Evolutionary conservation across 176 grass and related monocot species (phyloP), one percentile per base, ranked within the genome.

Genomic region (Pontederia paniculata): DNA sequence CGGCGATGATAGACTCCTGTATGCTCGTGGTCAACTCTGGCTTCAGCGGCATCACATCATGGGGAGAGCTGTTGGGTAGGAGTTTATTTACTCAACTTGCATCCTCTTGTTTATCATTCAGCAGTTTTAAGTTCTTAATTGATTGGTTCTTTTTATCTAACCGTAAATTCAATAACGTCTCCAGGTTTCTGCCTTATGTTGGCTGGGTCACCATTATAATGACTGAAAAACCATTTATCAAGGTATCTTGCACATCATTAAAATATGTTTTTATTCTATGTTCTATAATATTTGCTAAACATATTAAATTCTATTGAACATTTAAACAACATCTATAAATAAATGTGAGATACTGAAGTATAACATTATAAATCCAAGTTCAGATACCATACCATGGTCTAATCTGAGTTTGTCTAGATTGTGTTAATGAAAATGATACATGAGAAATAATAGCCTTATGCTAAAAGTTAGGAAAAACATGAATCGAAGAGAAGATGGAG

Each of bases 21-120:
- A 94, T 68, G 77, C 84, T 54, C 89, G 88, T 2, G 89, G 84
- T 48, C 88, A 94, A 73, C 80, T 94, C 74, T 88, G 88, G 88
- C 88, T 94, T 66, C 83, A 94, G 44, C 77, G 78, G 42, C 80
- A 84, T 60, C 88, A 84, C 63, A 84, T 88, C 62, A 94, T 88
- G 80, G 88, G 88, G 0, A 67, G 89, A 11, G 88, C 88, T 54
- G 83, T 81, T 62, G 88, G 88, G 83, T 94, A 17, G 73, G 80
- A 31, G 7, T 21, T 7, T 54, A 23, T 21, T 43, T 69, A 20
- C 49, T 68, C 23, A 31, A 15, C 21, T 55, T 55, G 17, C 23
- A 72, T 0, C 5, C 45, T 22, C 74, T 14, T 73, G 14, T 10
- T 2, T 68, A 74, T 49, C 45, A 19, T 10, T 48, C 19, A 48